Base-by-base conservation (phyloP, 345 rosid species). In the Bruguiera gymnorhiza region DNA sequence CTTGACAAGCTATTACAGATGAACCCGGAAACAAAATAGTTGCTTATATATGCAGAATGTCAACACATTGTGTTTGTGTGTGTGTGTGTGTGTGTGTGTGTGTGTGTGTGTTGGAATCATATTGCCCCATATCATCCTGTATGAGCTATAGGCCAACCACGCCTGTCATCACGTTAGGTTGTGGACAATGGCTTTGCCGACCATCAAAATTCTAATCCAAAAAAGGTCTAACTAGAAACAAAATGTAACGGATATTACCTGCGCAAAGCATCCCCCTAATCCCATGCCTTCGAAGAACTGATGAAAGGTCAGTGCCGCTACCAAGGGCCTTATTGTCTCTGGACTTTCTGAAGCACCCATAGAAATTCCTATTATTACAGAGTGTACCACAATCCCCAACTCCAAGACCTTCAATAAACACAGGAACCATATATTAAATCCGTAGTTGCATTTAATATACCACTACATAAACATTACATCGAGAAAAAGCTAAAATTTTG, bases 201-300 rank as follows among this genome's bases (percentile, higher is more conserved):
- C 43, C 43, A 36, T 8, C 43, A 36, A 36, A 36, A 36, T 36
- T 36, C 43, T 36, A 36, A 36, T 36, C 11, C 43, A 36, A 36
- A 8, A 34, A 9, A 37, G 43, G 11, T 7, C 11, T 37, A 8
- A 7, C 43, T 54, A 11, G 15, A 8, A 20, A 2, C 24, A 8
- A 20, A 4, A 54, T 54, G 9, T 0, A 20, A 2, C 2, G 11
- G 58, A 20, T 20, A 21, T 31, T 51, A 82, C 91, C 84, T 88
- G 91, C 3, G 83, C 27, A 51, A 89, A 86, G 76, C 89, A 87
- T 0, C 93, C 89, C 0, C 97, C 95, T 5, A 88, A 87, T 10
- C 90, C 92, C 83, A 88, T 87, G 57, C 92, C 95, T 72, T 88
- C 97, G 43, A 86, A 91, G 79, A 86, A 83, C 39, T 91, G 97